These are phyloP conservation scores for Melampsora occidentalis DNA, from an alignment of 1,284 basidiomycete species.

Conservation along the genomic window DNA sequence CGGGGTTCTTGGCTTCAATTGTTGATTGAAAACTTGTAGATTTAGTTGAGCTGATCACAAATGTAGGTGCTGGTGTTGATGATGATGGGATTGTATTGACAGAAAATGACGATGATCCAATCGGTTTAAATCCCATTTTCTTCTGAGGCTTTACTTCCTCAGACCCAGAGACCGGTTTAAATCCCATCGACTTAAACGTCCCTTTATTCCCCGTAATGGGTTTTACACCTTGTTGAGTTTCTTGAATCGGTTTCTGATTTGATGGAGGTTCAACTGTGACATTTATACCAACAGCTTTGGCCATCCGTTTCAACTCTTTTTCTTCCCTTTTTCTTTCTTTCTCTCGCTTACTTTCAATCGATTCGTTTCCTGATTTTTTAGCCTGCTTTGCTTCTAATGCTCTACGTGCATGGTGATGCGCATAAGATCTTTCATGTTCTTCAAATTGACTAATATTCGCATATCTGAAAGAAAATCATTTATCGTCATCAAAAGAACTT, in stretches of 20 bases:
- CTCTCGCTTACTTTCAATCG: constrained; percentile 25
- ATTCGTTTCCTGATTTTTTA: constrained; percentile 11
- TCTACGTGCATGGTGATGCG: constrained; percentile 39
- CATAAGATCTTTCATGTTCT: constrained; percentile 44
- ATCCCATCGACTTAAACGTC: constrained; percentile 34
- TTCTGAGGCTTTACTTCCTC: neutral
- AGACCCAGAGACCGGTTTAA: constrained; percentile 30
- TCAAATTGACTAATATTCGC: constrained; percentile 43
- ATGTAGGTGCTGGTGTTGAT: constrained; percentile 10
- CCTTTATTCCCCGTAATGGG: neutral
- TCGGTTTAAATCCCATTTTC: constrained; percentile 16
- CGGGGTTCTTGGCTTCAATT: neutral
- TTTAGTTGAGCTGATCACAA: constrained; percentile 19
- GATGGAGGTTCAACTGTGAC: neutral
- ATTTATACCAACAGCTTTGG: constrained; percentile 31
- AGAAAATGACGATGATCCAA: constrained; percentile 7
- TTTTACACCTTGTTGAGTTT: neutral
- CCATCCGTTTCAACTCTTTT: constrained; percentile 39
- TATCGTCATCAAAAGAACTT: neutral
- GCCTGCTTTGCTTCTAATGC: constrained; percentile 40
- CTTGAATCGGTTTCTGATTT: neutral
- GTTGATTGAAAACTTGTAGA: constrained; percentile 17
- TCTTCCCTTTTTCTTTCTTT: constrained; percentile 42
- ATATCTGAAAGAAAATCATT: constrained; percentile 21
- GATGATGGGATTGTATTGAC: neutral